phyloP scores from a whole-genome alignment of 768 basidiomycete genomes.

The Tricholoma furcatifolium region DNA sequence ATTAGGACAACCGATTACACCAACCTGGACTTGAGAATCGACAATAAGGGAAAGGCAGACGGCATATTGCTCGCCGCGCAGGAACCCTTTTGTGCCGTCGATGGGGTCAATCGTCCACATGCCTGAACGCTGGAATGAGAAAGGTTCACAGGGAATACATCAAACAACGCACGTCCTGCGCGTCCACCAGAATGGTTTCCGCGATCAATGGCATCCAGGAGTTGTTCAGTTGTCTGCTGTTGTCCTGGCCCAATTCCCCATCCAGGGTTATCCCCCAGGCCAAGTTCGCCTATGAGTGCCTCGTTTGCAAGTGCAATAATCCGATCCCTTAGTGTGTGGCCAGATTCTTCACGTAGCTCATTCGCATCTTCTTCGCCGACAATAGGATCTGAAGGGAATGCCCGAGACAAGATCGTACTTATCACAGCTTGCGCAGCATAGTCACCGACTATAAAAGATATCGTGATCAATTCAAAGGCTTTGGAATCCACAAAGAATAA shows the following conservation, averaged over 20 bases:
- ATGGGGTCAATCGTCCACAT: constrained; percentile 91
- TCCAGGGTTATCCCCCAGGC: constrained; percentile 52
- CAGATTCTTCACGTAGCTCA: constrained; percentile 59
- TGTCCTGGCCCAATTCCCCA: constrained; percentile 76
- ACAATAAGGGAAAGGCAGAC: constrained; percentile 87
- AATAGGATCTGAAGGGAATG: constrained; percentile 85
- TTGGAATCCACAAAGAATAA: neutral
- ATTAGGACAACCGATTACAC: constrained; percentile 93
- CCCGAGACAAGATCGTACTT: constrained; percentile 68
- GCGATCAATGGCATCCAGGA: constrained; percentile 85
- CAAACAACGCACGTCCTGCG: constrained; percentile 60
- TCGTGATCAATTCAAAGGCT: neutral
- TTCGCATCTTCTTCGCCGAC: constrained; percentile 94
- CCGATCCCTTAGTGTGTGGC: constrained; percentile 48
- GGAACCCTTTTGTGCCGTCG: constrained; percentile 92
- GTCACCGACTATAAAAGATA: constrained; percentile 70
- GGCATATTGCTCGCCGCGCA: constrained; percentile 90
- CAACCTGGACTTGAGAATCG: constrained; percentile 75
- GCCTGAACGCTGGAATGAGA: constrained; percentile 35
- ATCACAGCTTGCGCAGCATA: constrained; percentile 93
- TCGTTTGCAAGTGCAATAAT: constrained; percentile 85
- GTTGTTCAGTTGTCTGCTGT: constrained; percentile 48
- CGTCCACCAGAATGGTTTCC: constrained; percentile 74
- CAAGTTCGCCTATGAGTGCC: constrained; percentile 56
- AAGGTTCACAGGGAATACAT: constrained; percentile 3